Conservation (phyloP, 1,284 basidiomycete genomes). For the Phaffia rhodozyma region DNA sequence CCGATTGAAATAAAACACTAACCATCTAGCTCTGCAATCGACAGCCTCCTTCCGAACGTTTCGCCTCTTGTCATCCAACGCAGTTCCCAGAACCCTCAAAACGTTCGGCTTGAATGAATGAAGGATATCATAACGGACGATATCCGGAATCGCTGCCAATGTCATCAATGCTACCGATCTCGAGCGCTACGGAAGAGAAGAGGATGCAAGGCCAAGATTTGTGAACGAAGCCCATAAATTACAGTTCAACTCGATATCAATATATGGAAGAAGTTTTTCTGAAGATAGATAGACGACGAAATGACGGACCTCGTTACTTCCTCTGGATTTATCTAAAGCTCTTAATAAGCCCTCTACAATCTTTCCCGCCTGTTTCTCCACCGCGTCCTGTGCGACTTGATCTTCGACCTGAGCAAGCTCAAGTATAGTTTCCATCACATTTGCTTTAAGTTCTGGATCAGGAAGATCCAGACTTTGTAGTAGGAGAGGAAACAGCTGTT, state of each 20-base stretch:
- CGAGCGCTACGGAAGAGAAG: constrained; percentile 44
- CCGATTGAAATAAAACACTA: neutral
- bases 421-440: constrained; percentile 68
- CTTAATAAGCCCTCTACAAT: constrained; percentile 60
- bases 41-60: constrained; percentile 74
- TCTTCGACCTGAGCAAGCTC: constrained; percentile 54
- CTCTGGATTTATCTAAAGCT: constrained; percentile 37
- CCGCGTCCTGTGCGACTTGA: constrained; percentile 35
- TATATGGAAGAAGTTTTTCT: neutral
- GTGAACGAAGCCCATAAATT: constrained; percentile 11
- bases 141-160: constrained; percentile 56
- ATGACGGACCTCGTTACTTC: constrained; percentile 7
- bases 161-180: constrained; percentile 63
- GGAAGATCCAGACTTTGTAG: constrained; percentile 70
- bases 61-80: constrained; percentile 72
- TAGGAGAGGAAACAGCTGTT: constrained; percentile 73
- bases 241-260: neutral
- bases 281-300: neutral
- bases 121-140: constrained; percentile 64
- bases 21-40: constrained; percentile 52
- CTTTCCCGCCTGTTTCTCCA: constrained; percentile 57
- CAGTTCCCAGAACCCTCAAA: constrained; percentile 56
- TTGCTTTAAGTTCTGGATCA: constrained; percentile 57
- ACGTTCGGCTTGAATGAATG: constrained; percentile 61
- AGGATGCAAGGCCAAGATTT: constrained; percentile 19